These are phyloP conservation scores for Moesziomyces aphidis DNA, from an alignment of 1,284 basidiomycete genomes.

Conservation along the genomic window DNA sequence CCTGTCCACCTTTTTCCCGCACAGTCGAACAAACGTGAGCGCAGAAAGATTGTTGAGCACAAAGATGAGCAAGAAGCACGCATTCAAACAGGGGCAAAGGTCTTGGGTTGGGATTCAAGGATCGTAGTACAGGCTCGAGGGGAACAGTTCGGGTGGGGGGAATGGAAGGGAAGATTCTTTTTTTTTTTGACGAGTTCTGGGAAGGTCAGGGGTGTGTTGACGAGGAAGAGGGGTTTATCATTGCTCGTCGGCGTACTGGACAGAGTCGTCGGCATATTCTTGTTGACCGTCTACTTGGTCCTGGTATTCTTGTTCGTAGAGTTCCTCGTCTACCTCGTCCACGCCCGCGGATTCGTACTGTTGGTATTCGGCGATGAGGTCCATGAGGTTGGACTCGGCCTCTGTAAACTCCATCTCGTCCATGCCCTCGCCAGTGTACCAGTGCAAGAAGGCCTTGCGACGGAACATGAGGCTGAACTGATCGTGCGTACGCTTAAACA, in stretches of 20 bases:
- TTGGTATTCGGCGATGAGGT: constrained; percentile 70
- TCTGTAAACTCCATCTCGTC: constrained; percentile 69
- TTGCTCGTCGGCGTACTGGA: constrained; percentile 45
- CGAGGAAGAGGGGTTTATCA: not conserved
- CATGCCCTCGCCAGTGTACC: constrained; percentile 69
- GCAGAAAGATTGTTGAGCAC: too few species aligned
- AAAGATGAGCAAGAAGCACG: too few species aligned
- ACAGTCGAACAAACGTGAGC: too few species aligned
- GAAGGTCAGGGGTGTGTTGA: too few species aligned
- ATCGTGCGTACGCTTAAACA: constrained; percentile 66
- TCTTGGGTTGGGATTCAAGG: too few species aligned
- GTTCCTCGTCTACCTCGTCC: constrained; percentile 66
- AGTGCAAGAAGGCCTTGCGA: constrained; percentile 68
- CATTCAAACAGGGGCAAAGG: too few species aligned
- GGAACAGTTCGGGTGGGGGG: too few species aligned
- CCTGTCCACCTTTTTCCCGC: too few species aligned
- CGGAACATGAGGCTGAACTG: constrained; percentile 67
- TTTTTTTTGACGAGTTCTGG: too few species aligned
- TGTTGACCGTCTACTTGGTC: constrained; percentile 5
- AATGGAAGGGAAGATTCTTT: too few species aligned
- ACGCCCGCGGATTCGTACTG: constrained; percentile 67
- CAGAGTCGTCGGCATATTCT: constrained; percentile 7
- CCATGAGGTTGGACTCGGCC: constrained; percentile 66
- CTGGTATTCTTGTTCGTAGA: constrained; percentile 51
- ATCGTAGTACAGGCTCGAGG: too few species aligned